Base-by-base conservation (phyloP, 73 alveolate species). In the Symbiodinium natans region DNA sequence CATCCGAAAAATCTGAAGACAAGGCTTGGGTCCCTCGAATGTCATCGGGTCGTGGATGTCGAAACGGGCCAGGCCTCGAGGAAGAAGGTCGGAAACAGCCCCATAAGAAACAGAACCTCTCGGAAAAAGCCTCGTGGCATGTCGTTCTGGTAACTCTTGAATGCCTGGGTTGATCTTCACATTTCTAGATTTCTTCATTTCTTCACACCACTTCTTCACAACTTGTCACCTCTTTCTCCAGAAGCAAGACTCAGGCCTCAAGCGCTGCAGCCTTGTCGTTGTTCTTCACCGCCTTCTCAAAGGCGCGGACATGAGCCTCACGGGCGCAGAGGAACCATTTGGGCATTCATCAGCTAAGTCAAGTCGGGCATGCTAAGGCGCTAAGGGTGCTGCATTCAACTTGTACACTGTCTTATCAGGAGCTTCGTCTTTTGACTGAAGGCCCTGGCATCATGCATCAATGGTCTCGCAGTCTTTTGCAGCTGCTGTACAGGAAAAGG, bases 1-100 rank as follows among this genome's bases (percentile, higher is more conserved):
- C 77, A 59, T 3, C 77, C 4, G 15, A 13, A 59, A 48, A 10
- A 23, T 17, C 19, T 15, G 54, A 41, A n/a, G 68, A 15, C 93
- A 87, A 46, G 29, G 41, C 95, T 63, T 63, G 77, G 95, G 95
- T 83, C 95, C 95, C 82, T 88, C 95, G 43, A 63, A 88, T 42
- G 95, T 88, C 74, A 59, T 71, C 31, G 95, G 95, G 42, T 38
- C 23, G 43, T 88, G 95, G 95, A 88, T 63, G 95, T 88, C 95
- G 48, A 88, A 88, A 56, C 95, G 95, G 41, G 74, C 95, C 31
- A 88, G 42, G 34, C 95, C 94, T 87, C 31, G 27, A 46, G 34
- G 29, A 27, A 31, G 40, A 2, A 21, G n/a, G 19, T 39, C 31
- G 33, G n/a, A 6, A 21, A 40, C 1, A 21, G 27, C 36, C 82